A percentile compares a stretch with the other conserved stretches of the same genome.
Evolutionary conservation across 1,139 yeast genomes (phyloP).

Genomic region (Yamadazyma songkhlaensis): DNA sequence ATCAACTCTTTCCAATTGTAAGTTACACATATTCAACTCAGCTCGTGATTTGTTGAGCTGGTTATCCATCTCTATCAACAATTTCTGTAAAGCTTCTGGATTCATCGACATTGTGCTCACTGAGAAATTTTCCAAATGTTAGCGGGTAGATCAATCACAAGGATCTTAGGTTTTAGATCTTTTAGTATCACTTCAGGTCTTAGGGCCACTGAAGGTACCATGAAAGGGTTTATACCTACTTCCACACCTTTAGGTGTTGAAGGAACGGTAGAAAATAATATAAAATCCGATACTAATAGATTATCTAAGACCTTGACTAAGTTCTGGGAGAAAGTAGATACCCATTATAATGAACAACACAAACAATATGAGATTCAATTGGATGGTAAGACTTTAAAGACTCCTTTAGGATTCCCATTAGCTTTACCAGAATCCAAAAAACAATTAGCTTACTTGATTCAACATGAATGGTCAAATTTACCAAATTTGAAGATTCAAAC

Average conservation of each 20-base stretch:
- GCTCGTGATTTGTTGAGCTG: constrained; percentile 58
- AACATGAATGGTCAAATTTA: constrained; percentile 85
- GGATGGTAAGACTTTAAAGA: constrained; percentile 74
- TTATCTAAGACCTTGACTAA: constrained; percentile 67
- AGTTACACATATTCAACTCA: constrained; percentile 61
- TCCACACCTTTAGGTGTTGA: constrained; percentile 31
- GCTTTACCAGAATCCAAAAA: constrained; percentile 60
- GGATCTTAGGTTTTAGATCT: neutral
- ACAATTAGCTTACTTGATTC: constrained; percentile 68
- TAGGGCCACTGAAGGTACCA: constrained; percentile 6
- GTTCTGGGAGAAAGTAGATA: constrained; percentile 82
- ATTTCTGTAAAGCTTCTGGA: constrained; percentile 52
- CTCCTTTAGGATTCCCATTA: constrained; percentile 77
- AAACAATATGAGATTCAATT: constrained; percentile 53
- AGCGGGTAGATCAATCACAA: too few relatives aligned
- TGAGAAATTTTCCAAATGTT: constrained; percentile 7
- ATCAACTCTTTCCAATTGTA: constrained; percentile 55
- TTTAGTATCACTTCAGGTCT: neutral
- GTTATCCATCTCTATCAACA: constrained; percentile 61
- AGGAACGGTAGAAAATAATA: constrained; percentile 49
- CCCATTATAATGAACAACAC: constrained; percentile 29
- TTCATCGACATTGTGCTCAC: constrained; percentile 28
- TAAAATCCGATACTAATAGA: constrained; percentile 63
- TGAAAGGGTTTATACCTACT: constrained; percentile 6
- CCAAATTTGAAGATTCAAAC: constrained; percentile 73